These are phyloP conservation scores for Thielaviopsis populi DNA, from an alignment of 2,329 filamentous ascomycete genomes.

Conservation along the genomic window DNA sequence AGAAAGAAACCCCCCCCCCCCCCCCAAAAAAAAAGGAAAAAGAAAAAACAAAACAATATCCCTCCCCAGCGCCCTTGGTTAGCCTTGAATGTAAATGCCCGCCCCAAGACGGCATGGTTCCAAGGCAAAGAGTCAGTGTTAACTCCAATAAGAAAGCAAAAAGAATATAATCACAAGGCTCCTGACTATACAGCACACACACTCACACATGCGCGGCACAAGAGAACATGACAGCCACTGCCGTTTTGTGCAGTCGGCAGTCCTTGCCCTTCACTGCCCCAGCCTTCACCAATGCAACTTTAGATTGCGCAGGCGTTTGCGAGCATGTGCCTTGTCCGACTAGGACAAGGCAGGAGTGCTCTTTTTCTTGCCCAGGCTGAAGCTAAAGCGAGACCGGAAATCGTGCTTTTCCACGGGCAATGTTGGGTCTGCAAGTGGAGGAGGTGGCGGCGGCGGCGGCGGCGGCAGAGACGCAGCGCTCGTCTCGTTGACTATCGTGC, in stretches of 20 bases:
- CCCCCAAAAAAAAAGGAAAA: not conserved
- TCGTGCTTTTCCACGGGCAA: constrained; percentile 12
- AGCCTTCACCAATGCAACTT: not conserved
- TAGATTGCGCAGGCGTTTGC: not conserved
- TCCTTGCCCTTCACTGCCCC: not conserved
- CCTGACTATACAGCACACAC: not conserved
- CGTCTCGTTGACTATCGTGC: not conserved
- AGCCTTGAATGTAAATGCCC: too few species aligned
- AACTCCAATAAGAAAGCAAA: constrained; percentile 1
- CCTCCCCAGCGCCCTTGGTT: constrained; percentile 3
- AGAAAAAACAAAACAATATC: not conserved
- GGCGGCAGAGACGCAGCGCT: not conserved
- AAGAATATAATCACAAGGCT: not conserved
- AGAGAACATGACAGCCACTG: not conserved
- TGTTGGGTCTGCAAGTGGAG: constrained; percentile 15
- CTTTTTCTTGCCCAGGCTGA: constrained; percentile 49
- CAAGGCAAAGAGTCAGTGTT: not conserved
- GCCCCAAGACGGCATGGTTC: not conserved
- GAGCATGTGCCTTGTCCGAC: constrained; percentile 12
- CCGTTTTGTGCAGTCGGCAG: not conserved
- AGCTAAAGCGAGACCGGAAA: constrained; percentile 44
- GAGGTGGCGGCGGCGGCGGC: not conserved
- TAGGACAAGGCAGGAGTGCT: constrained; percentile 29
- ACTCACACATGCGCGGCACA: not conserved
- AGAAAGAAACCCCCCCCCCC: not conserved